phyloP scores from a whole-genome alignment of 2,329 filamentous ascomycete genomes.

The Didymella glomerata region DNA sequence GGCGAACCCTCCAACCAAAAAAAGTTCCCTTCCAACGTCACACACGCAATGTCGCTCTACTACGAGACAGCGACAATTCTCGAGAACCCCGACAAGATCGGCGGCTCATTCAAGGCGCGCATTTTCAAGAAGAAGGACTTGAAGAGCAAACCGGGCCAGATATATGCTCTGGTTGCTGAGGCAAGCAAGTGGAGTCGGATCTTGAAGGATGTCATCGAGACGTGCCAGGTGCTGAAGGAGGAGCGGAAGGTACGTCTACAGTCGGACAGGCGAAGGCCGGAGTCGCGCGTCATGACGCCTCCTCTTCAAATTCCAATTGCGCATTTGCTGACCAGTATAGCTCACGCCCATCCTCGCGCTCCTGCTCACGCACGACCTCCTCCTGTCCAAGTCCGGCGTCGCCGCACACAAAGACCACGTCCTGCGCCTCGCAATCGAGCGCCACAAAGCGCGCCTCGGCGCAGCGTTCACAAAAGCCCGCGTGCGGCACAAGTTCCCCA shows the following conservation, averaged over 20 bases:
- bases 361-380: conserved; percentile 84
- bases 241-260: conserved; percentile 79
- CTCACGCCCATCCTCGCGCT: conserved; percentile 81
- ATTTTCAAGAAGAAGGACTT: conserved; percentile 78
- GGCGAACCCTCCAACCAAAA: too few relatives aligned
- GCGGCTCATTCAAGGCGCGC: conserved; percentile 86
- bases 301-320: not conserved
- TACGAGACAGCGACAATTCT: conserved; percentile 86
- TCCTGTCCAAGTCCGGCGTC: conserved; percentile 83
- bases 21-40: conserved; percentile 9
- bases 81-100: conserved; percentile 66
- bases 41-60: conserved; percentile 82
- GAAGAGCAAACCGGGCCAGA: conserved; percentile 79
- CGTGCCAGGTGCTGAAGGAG: conserved; percentile 74
- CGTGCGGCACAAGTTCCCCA: conserved; percentile 73
- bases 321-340: conserved; percentile 55
- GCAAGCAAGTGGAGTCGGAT: conserved; percentile 89
- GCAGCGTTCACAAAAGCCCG: conserved; percentile 85
- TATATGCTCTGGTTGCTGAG: conserved; percentile 88
- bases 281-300: not conserved
- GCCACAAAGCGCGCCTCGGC: conserved; percentile 80
- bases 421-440: conserved; percentile 75
- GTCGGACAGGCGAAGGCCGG: not conserved
- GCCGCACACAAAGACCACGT: conserved; percentile 82
- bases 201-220: conserved; percentile 89